These are phyloP conservation scores for Lithocarpus polystachyus DNA, from an alignment of 306 rosid genomes.

Conservation along the genomic window DNA sequence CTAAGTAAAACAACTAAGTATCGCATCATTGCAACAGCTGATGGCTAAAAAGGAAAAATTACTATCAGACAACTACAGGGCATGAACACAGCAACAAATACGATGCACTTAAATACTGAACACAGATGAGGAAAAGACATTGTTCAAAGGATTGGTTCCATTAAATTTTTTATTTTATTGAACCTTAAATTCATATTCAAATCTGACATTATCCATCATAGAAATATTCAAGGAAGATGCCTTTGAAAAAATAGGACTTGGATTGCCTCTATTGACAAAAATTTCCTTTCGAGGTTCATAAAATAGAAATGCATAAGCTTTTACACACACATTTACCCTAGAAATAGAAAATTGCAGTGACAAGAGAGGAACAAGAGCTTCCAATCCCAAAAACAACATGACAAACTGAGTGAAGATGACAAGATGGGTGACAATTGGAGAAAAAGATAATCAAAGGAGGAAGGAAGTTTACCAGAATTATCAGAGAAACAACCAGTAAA, in stretches of 20 bases:
- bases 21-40: background rate
- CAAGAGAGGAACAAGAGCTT: too few relatives aligned
- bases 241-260: background rate
- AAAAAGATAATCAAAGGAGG: background rate
- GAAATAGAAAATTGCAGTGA: too few relatives aligned
- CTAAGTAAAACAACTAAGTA: conserved; percentile 8
- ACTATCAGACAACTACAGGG: background rate
- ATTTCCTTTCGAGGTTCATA: too few relatives aligned
- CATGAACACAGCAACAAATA: background rate
- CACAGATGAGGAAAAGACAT: conserved; percentile 10
- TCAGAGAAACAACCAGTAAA: conserved; percentile 79
- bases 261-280: too few relatives aligned
- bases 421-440: background rate
- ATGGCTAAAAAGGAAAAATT: background rate
- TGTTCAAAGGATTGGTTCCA: conserved; percentile 10
- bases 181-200: conserved; percentile 10
- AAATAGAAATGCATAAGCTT: too few relatives aligned
- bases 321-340: too few relatives aligned
- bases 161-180: background rate
- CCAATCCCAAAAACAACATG: too few relatives aligned
- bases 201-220: background rate
- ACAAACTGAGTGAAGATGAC: too few relatives aligned
- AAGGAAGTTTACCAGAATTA: conserved; percentile 59
- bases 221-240: background rate
- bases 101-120: background rate